phyloP scores from a whole-genome alignment of 1,284 basidiomycete species.

The Tranzscheliella williamsii region DNA sequence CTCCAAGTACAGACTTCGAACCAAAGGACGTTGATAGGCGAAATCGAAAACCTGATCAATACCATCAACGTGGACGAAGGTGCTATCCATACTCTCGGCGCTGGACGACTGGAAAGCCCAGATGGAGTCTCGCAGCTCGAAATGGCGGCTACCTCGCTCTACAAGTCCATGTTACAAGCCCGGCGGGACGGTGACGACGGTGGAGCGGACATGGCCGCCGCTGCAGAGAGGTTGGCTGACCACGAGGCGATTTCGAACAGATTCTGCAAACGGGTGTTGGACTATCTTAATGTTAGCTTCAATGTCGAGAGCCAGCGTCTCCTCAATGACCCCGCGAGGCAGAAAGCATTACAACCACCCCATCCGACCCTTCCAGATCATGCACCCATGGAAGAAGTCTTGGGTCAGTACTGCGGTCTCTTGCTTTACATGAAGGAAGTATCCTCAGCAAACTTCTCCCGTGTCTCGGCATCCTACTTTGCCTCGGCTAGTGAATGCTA shows the following conservation, averaged over 20 bases:
- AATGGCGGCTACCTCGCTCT: conserved; percentile 80
- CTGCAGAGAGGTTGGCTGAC: conserved; percentile 78
- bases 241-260: conserved; percentile 83
- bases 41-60: conserved; percentile 67
- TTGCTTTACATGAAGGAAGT: conserved; percentile 94
- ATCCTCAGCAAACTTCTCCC: conserved; percentile 58
- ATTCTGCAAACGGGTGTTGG: conserved; percentile 86
- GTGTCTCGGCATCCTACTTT: conserved; percentile 50
- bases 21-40: conserved; percentile 68
- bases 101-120: conserved; percentile 80
- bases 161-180: conserved; percentile 91
- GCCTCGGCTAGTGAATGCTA: conserved; percentile 47
- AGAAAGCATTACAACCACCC: conserved; percentile 34
- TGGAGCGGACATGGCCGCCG: conserved; percentile 74
- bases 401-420: conserved; percentile 84
- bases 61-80: conserved; percentile 87
- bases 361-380: conserved; percentile 51
- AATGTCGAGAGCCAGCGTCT: conserved; percentile 61
- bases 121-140: conserved; percentile 75
- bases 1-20: conserved; percentile 97
- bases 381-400: conserved; percentile 70
- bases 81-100: conserved; percentile 75
- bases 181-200: conserved; percentile 72
- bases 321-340: conserved; percentile 31
- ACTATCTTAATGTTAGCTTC: conserved; percentile 87